phyloP scores from a whole-genome alignment of 495 filamentous ascomycete genomes.

The Lophiotrema nucula region DNA sequence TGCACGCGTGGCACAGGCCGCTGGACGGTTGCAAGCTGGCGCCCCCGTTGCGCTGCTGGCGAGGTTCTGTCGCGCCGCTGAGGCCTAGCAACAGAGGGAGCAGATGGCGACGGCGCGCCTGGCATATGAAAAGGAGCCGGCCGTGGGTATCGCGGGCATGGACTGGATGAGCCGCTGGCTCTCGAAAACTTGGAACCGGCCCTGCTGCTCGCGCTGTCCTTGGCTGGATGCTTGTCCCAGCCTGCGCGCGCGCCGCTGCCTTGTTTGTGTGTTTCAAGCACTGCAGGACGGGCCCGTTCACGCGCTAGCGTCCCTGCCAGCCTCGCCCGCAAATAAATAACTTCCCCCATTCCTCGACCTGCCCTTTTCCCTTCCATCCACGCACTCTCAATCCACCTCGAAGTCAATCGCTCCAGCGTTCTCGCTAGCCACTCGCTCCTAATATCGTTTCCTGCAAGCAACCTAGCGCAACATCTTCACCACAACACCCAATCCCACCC shows the following conservation, averaged over 20 bases:
- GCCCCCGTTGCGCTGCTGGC: too few species aligned
- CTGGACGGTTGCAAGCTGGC: too few species aligned
- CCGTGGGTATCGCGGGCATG: neutral
- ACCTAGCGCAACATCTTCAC: neutral
- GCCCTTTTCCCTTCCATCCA: neutral
- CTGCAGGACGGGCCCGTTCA: too few species aligned
- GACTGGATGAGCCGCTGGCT: too few species aligned
- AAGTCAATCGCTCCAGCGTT: neutral
- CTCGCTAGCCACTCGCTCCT: neutral
- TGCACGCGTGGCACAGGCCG: neutral
- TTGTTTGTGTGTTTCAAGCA: too few species aligned
- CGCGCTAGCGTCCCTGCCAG: too few species aligned
- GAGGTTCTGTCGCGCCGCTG: too few species aligned
- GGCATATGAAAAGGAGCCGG: too few species aligned
- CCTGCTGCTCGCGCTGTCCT: neutral
- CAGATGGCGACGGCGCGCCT: too few species aligned
- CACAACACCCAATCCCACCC: conserved; percentile 3
- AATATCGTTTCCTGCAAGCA: neutral
- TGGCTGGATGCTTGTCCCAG: neutral
- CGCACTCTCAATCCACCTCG: neutral
- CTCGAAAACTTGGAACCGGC: too few species aligned
- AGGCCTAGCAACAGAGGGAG: too few species aligned
- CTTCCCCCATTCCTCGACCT: neutral
- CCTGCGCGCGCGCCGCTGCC: neutral
- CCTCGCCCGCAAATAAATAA: neutral